Evolutionary conservation across 768 basidiomycete genomes (phyloP).

Genomic region (Fomitopsis serialis): DNA sequence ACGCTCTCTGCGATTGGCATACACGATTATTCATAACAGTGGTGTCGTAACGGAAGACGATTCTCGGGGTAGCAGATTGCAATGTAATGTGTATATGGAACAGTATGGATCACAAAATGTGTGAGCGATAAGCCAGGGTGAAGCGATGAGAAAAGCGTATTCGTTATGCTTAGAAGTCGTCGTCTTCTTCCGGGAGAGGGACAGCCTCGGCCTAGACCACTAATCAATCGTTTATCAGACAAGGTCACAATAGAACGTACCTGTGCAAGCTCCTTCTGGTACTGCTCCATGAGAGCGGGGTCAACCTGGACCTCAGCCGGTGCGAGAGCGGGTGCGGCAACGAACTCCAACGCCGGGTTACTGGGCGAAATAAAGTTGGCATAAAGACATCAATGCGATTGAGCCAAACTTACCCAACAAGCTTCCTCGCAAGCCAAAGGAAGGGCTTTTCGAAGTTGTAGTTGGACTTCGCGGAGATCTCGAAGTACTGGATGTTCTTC

Average conservation of each 20-base stretch:
- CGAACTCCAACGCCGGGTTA: constrained; percentile 86
- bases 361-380: constrained; percentile 32
- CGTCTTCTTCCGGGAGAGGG: constrained; percentile 97
- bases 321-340: constrained; percentile 91
- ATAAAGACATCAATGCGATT: neutral
- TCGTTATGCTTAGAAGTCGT: constrained; percentile 40
- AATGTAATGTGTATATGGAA: constrained; percentile 1
- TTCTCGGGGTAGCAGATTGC: neutral
- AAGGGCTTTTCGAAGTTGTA: constrained; percentile 99
- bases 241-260: constrained; percentile 30
- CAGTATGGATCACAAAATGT: constrained; percentile 6
- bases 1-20: neutral
- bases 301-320: constrained; percentile 93
- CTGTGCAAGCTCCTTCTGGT: constrained; percentile 68
- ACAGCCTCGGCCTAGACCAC: constrained; percentile 69
- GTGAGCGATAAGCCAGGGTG: constrained; percentile 18
- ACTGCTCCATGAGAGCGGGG: constrained; percentile 67
- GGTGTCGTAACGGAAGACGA: neutral
- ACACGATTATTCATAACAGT: neutral
- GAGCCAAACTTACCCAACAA: constrained; percentile 73
- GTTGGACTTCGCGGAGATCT: constrained; percentile 99
- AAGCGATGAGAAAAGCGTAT: constrained; percentile 10
- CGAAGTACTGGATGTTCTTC: constrained; percentile 99
- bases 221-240: neutral
- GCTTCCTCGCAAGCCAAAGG: constrained; percentile 97